Evolutionary conservation across 768 basidiomycete species (phyloP), one percentile per base, ranked within the genome.

Genomic region (Sarcodon aspratus): DNA sequence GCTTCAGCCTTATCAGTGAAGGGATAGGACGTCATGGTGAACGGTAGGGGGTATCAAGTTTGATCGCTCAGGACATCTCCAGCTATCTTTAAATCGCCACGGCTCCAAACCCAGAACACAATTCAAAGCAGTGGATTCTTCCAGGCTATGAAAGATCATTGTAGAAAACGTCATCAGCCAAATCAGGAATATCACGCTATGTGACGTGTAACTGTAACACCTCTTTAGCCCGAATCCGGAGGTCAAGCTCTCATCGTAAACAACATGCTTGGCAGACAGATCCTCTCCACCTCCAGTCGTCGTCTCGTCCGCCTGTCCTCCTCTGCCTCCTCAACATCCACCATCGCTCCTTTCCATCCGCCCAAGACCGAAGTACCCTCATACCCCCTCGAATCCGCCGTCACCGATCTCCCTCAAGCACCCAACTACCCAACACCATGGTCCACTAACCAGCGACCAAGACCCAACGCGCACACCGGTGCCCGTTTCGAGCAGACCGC

Each of bases 401-500:
- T 70, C 38, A 17, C 40, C 15, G 40, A 42, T 27, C 63, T 67
- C 45, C 66, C 74, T 27, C 95, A 97, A 69, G 74, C 93, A 6
- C 90, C 95, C 51, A 96, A 97, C 67, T 74, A 77, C 56, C 68
- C 84, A 6, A 63, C 74, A 35, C 85, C 85, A 55, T 98, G 94
- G 94, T 89, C 91, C 2, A 79, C 82, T 15, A 82, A 66, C 58
- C 95, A 98, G 68, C 75, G 69, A 36, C 71, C 81, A 8, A 83
- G 90, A 48, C 81, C 81, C 9, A 69, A 65, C 12, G 66, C 69
- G 44, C 68, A 65, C 18, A 76, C 76, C 9, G 76, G 79, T 48
- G 84, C 94, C 11, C 81, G 93, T 15, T 96, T 97, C 62, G 95
- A 97, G 69, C 96, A 98, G 69, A 91, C 89, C 31, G 69, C 67